phyloP scores from a whole-genome alignment of 2,329 filamentous ascomycete species.

The Claviceps africana region DNA sequence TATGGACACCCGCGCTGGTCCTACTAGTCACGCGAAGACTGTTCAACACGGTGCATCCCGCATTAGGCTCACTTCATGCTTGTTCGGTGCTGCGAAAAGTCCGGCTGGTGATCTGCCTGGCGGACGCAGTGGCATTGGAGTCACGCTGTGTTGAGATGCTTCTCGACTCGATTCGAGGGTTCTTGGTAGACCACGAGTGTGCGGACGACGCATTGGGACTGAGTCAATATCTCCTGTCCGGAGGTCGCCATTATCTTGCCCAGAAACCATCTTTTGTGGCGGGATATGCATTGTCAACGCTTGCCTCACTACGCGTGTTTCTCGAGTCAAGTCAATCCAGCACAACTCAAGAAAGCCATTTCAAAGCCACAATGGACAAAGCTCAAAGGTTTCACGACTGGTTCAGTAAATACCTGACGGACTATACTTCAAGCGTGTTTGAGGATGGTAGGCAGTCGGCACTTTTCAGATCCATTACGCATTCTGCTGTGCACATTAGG shows the following conservation, averaged over 20 bases:
- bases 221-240: constrained; percentile 65
- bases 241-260: constrained; percentile 50
- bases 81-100: constrained; percentile 80
- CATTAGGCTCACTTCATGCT: constrained; percentile 73
- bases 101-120: constrained; percentile 64
- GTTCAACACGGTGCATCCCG: constrained; percentile 66
- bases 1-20: constrained; percentile 68
- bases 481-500: constrained; percentile 53
- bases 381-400: constrained; percentile 64
- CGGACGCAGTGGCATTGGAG: constrained; percentile 55
- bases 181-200: constrained; percentile 71
- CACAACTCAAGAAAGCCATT: constrained; percentile 75
- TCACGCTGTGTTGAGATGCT: constrained; percentile 87
- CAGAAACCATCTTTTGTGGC: constrained; percentile 61
- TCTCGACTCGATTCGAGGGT: constrained; percentile 63
- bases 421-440: constrained; percentile 43
- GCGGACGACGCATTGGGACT: constrained; percentile 83
- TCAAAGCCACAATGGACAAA: constrained; percentile 61
- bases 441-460: constrained; percentile 31
- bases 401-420: constrained; percentile 56
- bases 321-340: constrained; percentile 60
- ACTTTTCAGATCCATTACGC: constrained; percentile 53
- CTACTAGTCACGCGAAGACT: constrained; percentile 63
- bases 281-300: constrained; percentile 63
- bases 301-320: constrained; percentile 67